Evolutionary conservation across 2,329 filamentous ascomycete species (phyloP), one percentile per base, ranked within the genome.

Genomic region (Cryphonectria japonica): DNA sequence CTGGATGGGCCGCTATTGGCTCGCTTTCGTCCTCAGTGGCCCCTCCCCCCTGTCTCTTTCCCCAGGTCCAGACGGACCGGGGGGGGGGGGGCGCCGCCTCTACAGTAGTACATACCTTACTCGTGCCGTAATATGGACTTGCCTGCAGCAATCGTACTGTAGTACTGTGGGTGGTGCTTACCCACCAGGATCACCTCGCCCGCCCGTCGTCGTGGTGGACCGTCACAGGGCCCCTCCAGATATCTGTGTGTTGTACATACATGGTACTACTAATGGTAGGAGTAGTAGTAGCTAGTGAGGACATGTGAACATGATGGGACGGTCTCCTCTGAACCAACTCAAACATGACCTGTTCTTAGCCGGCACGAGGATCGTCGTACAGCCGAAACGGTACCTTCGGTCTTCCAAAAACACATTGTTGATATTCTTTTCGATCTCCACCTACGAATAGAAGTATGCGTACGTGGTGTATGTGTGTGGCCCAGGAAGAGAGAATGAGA

Each of bases 221-320:
- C 29, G 29, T 59, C 54, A 29, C 54, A 32, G 29, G 54, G 32
- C 54, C 54, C 54, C 26, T 57, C 52, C 52, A 57, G 46, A 50
- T 50, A 22, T n/a, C 22, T 50, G 19, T 50, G 46, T 50, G 8
- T 50, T 50, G 46, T 50, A 43, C 46, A 22, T 7, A 46, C 43
- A 50, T 39, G 9, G 37, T 6, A 34, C 3, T 46, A 46, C 6
- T 22, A 46, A 3, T 46, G 22, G 16, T 9, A 41, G 7, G 1
- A 46, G 19, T 59, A 61, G 59, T n/a, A 62, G 19, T 32, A 34
- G 32, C 37, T 64, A 26, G 46, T 8, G 61, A 39, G n/a, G 37
- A 46, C 61, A 64, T 64, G 61, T 46, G 61, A 64, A 32, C 39
- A 64, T 63, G 37, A 34, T 6, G 60, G 60, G 32, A 34, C 34